These are phyloP conservation scores for Ceratobasidium sp. DNA, from an alignment of 1,284 basidiomycete genomes.

Conservation along the genomic window DNA sequence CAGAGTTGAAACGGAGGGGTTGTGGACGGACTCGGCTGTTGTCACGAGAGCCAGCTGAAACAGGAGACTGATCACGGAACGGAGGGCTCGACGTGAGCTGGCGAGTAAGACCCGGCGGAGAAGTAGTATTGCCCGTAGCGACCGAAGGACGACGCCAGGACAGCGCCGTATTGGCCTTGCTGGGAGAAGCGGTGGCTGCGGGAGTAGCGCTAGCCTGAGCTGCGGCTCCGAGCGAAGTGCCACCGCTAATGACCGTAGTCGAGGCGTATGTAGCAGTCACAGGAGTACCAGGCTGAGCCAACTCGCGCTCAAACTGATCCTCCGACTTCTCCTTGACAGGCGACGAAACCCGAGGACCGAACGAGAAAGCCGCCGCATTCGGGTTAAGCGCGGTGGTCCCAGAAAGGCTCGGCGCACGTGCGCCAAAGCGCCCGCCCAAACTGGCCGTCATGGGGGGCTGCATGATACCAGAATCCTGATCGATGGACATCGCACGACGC, in stretches of 20 bases:
- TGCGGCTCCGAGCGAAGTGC: conserved; percentile 68
- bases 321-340: conserved; percentile 38
- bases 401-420: conserved; percentile 45
- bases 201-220: conserved; percentile 31
- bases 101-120: conserved; percentile 65
- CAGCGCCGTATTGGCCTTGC: conserved; percentile 80
- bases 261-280: conserved; percentile 63
- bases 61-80: conserved; percentile 46
- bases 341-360: conserved; percentile 35
- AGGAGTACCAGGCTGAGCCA: conserved; percentile 58
- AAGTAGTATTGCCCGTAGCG: conserved; percentile 76
- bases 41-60: conserved; percentile 44
- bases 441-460: conserved; percentile 81
- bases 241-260: conserved; percentile 78
- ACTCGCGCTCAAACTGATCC: conserved; percentile 10
- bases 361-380: conserved; percentile 62
- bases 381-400: conserved; percentile 61
- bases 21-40: conserved; percentile 65
- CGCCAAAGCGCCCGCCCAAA: conserved; percentile 79
- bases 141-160: conserved; percentile 75
- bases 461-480: conserved; percentile 37
- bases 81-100: conserved; percentile 35
- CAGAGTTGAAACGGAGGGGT: conserved; percentile 70
- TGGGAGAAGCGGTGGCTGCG: conserved; percentile 60
- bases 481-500: conserved; percentile 42